phyloP scores from a whole-genome alignment of 768 basidiomycete species.

The Pleurotus salmoneostramineus region DNA sequence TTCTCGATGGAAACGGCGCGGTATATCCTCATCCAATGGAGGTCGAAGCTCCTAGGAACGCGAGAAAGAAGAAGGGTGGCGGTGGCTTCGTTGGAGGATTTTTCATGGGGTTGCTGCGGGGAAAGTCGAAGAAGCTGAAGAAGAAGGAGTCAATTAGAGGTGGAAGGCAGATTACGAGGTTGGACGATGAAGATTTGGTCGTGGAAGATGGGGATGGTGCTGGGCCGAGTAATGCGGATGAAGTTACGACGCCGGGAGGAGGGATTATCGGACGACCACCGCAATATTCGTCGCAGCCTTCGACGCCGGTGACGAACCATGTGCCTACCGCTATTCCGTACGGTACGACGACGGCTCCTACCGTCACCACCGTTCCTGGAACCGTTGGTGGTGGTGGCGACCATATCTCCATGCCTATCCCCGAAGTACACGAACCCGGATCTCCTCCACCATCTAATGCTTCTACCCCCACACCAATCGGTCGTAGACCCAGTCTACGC shows the following conservation, averaged over 20 bases:
- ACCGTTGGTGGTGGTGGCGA: not conserved
- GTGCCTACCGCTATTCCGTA: not conserved
- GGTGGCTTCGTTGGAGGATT: not conserved
- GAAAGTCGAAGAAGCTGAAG: not conserved
- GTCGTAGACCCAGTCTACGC: not conserved
- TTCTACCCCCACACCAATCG: not conserved
- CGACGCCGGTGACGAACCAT: not conserved
- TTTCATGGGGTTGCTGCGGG: not conserved
- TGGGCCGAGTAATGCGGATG: not conserved
- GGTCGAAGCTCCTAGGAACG: not conserved
- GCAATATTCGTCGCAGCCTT: not conserved
- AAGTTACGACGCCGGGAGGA: not conserved
- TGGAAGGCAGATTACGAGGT: not conserved
- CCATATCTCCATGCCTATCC: not conserved
- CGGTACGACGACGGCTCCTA: not conserved
- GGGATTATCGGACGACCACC: not conserved
- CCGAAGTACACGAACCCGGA: not conserved
- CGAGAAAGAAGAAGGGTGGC: not conserved
- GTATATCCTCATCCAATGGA: conserved; percentile 5
- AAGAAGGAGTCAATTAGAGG: not conserved
- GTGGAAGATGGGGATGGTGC: not conserved
- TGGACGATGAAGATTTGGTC: not conserved
- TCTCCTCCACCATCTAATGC: not conserved
- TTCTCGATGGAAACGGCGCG: not conserved
- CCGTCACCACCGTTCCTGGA: too few species aligned